Evolutionary conservation across 768 basidiomycete species (phyloP).

Genomic region (Psilocybe tampanensis): DNA sequence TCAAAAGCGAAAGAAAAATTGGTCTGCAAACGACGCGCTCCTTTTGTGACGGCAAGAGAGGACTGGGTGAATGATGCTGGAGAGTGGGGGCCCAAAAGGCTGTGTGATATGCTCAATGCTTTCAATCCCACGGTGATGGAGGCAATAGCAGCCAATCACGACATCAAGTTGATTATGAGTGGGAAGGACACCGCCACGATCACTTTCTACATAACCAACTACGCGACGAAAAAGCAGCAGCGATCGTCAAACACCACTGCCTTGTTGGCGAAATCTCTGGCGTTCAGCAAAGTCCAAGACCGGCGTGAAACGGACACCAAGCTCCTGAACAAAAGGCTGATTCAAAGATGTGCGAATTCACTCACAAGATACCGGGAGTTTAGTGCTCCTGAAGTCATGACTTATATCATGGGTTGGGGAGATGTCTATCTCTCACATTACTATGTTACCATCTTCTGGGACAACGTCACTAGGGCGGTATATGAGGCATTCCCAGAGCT

Average conservation of each 20-base stretch:
- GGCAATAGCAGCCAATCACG: neutral
- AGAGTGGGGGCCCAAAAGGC: constrained; percentile 1
- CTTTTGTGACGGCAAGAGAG: neutral
- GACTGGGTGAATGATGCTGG: neutral
- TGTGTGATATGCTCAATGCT: neutral
- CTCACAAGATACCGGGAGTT: neutral
- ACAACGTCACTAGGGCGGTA: constrained; percentile 9
- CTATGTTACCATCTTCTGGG: constrained; percentile 26
- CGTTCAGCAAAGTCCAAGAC: neutral
- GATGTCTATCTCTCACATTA: neutral
- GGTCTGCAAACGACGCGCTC: constrained; percentile 1
- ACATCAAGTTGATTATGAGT: constrained; percentile 5
- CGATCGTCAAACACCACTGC: neutral
- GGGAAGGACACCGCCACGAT: neutral
- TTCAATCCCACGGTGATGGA: neutral
- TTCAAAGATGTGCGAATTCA: neutral
- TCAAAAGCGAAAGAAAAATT: too few relatives aligned
- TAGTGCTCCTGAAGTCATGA: neutral
- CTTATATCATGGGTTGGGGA: neutral
- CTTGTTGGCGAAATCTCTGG: neutral
- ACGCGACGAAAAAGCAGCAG: constrained; percentile 5
- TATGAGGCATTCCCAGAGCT: neutral
- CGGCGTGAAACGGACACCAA: neutral
- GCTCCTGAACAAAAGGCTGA: neutral
- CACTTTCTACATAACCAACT: neutral